phyloP scores from a whole-genome alignment of 768 basidiomycete species.

The Lactifluus volemus region DNA sequence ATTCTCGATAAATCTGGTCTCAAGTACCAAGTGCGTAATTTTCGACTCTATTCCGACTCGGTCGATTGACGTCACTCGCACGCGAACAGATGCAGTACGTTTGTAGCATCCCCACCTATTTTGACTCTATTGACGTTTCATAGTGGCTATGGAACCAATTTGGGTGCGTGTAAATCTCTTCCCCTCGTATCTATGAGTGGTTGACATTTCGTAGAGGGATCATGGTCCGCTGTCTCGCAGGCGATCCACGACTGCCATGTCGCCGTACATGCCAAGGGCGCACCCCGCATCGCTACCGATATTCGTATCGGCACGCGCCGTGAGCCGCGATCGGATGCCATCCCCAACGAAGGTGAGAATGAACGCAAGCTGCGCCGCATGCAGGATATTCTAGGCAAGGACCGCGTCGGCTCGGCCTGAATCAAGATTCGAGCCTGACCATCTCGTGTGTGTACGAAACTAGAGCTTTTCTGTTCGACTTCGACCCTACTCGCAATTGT shows the following conservation, averaged over 20 bases:
- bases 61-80: not conserved
- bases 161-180: conserved; percentile 38
- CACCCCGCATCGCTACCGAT: conserved; percentile 78
- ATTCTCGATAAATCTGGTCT: conserved; percentile 79
- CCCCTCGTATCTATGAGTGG: not conserved
- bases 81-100: conserved; percentile 58
- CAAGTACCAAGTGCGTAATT: conserved; percentile 57
- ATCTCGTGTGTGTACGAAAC: not conserved
- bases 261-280: conserved; percentile 72
- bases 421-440: not conserved
- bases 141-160: conserved; percentile 88
- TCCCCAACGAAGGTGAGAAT: conserved; percentile 66
- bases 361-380: conserved; percentile 74
- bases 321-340: conserved; percentile 20
- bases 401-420: conserved; percentile 13
- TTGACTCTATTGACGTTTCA: not conserved
- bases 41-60: not conserved
- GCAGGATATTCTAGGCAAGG: conserved; percentile 57
- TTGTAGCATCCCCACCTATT: not conserved
- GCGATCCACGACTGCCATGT: conserved; percentile 89
- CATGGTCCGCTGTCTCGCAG: conserved; percentile 75
- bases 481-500: not conserved
- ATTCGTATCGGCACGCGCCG: conserved; percentile 90
- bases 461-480: not conserved
- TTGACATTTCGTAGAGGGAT: conserved; percentile 46